Evolutionary conservation across 192 early-diverging fungal genomes (phyloP).

Genomic region (Fimicolochytrium jonesii): DNA sequence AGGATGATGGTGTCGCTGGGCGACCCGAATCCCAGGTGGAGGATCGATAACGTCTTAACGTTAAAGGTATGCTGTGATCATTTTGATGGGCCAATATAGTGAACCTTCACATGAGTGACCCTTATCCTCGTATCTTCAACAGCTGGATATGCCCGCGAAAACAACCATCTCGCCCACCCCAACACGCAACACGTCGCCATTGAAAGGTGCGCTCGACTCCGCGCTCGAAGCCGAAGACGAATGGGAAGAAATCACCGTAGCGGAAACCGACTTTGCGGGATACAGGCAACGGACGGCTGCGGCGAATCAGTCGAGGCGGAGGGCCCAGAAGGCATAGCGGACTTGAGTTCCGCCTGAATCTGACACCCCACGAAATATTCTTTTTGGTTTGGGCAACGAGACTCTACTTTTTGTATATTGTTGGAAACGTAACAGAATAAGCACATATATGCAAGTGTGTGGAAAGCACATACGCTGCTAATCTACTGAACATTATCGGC

Average conservation of each 20-base stretch:
- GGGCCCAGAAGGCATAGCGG: background rate
- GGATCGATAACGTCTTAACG: conserved; percentile 46
- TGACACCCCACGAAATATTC: too few species aligned
- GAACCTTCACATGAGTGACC: background rate
- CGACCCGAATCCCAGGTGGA: conserved; percentile 37
- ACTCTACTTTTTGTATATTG: too few species aligned
- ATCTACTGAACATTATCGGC: too few species aligned
- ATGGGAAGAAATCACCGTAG: conserved; percentile 17
- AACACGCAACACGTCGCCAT: conserved; percentile 13
- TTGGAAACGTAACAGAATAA: too few species aligned
- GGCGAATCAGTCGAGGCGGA: background rate
- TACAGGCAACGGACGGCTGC: conserved; percentile 4
- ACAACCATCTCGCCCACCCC: conserved; percentile 30
- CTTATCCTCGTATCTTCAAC: background rate
- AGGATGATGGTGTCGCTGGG: conserved; percentile 39
- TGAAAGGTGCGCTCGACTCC: conserved; percentile 34
- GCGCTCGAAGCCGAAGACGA: conserved; percentile 26
- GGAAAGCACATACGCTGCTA: too few species aligned
- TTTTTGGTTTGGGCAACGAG: too few species aligned
- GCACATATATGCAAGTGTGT: too few species aligned
- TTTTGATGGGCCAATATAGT: background rate
- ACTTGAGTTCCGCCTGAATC: too few species aligned
- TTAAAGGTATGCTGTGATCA: conserved; percentile 33
- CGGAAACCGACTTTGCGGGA: conserved; percentile 6
- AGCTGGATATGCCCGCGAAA: conserved; percentile 47